A percentile compares a stretch with the other conserved stretches of the same genome.
These are phyloP conservation scores for Zostera marina DNA, from an alignment of 116 monocot genomes.

Conservation along the genomic window DNA sequence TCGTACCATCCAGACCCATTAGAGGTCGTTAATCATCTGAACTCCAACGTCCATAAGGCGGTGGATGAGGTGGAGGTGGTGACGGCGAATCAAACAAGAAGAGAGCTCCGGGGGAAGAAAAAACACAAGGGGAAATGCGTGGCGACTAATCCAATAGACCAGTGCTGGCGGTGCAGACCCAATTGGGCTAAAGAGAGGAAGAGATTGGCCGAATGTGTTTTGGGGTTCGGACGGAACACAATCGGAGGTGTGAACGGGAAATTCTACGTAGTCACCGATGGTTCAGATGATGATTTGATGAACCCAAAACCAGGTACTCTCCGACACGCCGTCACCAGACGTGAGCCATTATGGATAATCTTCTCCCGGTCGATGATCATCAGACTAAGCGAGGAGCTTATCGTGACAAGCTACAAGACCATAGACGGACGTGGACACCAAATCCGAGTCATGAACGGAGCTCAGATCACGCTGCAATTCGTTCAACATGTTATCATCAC, in stretches of 20 bases:
- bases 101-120: slow-evolving; percentile 9
- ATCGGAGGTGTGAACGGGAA: slow-evolving; percentile 26
- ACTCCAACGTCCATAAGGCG: background rate
- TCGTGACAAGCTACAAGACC: slow-evolving; percentile 53
- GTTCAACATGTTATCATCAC: slow-evolving; percentile 36
- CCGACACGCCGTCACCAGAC: slow-evolving; percentile 36
- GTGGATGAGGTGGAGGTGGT: slow-evolving; percentile 6
- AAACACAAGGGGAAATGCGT: slow-evolving; percentile 14
- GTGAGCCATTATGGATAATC: slow-evolving; percentile 52
- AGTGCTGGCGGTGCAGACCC: slow-evolving; percentile 59
- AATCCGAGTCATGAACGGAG: slow-evolving; percentile 22
- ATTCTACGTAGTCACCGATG: slow-evolving; percentile 53
- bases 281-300: slow-evolving; percentile 22
- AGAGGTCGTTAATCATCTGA: slow-evolving; percentile 17
- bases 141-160: slow-evolving; percentile 72
- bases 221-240: slow-evolving; percentile 50
- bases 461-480: slow-evolving; percentile 29
- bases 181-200: slow-evolving; percentile 43
- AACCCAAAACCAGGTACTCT: slow-evolving; percentile 45
- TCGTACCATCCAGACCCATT: slow-evolving; percentile 29
- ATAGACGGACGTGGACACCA: slow-evolving; percentile 29
- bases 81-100: slow-evolving; percentile 23
- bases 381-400: slow-evolving; percentile 36
- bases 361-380: slow-evolving; percentile 50
- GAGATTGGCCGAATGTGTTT: slow-evolving; percentile 40